Evolutionary conservation across 768 basidiomycete species (phyloP), one percentile per base, ranked within the genome.

Genomic region (Hygrophorus russula): DNA sequence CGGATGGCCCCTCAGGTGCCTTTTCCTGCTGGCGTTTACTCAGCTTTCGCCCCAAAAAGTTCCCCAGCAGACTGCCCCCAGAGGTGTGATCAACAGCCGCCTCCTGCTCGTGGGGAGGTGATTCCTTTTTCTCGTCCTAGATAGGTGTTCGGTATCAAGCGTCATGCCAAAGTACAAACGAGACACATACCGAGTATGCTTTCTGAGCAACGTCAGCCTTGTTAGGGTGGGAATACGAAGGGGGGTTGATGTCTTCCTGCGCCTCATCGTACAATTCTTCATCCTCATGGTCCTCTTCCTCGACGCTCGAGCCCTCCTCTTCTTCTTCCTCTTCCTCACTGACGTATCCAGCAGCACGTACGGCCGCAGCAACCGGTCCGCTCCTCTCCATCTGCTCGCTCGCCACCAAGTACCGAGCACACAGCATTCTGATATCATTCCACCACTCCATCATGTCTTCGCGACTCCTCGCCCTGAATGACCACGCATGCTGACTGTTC

Each of bases 361-460:
- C 96, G 18, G 92, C 94, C 11, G 89, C 88, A 28, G 84, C 87
- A 19, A 98, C 84, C 0, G 91, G 91, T 2, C 94, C 96, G 31
- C 80, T 80, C 35, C 96, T 70, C 64, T 96, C 89, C 64, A 98
- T 85, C 58, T 79, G 74, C 66, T 98, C 96, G 50, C 83, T 87
- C 28, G 92, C 91, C 32, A 98, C 89, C 42, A 99, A 73, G 59
- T 96, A 97, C 49, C 90, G 64, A 15, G 92, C 90, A 54, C 91
- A 93, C 32, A 94, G 67, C 89, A 93, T 92, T 48, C 88, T 65
- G 32, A 93, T 70, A 57, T 98, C 96, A 57, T 98, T 98, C 96
- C 96, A 99, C 89, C 96, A 96, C 65, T 99, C 96, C 90, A 97
- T 90, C 90, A 97, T 91, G 52, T 97, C 94, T 49, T 98, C 94